A percentile compares a stretch with the other conserved stretches of the same genome.
Evolutionary conservation across 2,329 filamentous ascomycete genomes (phyloP).

Genomic region (Colletotrichum navitas): DNA sequence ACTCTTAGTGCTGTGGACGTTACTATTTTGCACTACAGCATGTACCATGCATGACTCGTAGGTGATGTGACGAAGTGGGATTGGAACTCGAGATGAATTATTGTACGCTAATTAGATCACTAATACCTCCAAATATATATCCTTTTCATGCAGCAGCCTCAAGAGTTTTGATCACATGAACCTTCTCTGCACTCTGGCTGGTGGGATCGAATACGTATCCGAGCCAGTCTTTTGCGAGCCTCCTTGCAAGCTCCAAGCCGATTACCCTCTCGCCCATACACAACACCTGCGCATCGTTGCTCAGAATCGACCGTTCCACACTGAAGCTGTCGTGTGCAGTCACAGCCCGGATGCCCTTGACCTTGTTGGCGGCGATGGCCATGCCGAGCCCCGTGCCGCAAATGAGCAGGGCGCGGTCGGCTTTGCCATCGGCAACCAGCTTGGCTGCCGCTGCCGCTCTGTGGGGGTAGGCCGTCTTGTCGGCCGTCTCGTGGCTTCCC

Average conservation of each 20-base stretch:
- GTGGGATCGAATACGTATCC: constrained; percentile 82
- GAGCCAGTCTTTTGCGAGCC: constrained; percentile 85
- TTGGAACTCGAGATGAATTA: not conserved
- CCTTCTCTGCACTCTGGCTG: constrained; percentile 60
- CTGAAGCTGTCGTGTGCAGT: constrained; percentile 90
- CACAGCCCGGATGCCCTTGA: constrained; percentile 86
- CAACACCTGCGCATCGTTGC: constrained; percentile 88
- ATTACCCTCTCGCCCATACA: constrained; percentile 89
- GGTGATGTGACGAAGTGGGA: too few relatives aligned
- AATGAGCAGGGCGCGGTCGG: constrained; percentile 83
- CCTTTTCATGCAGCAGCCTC: constrained; percentile 48
- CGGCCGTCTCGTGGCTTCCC: constrained; percentile 72
- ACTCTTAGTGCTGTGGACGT: not conserved
- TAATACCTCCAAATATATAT: not conserved
- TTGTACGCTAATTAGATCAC: not conserved
- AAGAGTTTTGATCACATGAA: constrained; percentile 57
- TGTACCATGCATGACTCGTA: not conserved
- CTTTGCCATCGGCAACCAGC: constrained; percentile 71
- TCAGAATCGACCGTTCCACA: constrained; percentile 83
- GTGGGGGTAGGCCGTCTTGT: constrained; percentile 87
- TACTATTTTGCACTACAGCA: not conserved
- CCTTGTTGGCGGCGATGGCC: constrained; percentile 90
- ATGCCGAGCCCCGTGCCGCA: constrained; percentile 91
- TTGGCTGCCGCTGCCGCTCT: constrained; percentile 79
- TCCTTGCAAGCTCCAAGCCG: constrained; percentile 82